phyloP scores from a whole-genome alignment of 1,139 yeast species.

The Yamadazyma spencermartinsiae region DNA sequence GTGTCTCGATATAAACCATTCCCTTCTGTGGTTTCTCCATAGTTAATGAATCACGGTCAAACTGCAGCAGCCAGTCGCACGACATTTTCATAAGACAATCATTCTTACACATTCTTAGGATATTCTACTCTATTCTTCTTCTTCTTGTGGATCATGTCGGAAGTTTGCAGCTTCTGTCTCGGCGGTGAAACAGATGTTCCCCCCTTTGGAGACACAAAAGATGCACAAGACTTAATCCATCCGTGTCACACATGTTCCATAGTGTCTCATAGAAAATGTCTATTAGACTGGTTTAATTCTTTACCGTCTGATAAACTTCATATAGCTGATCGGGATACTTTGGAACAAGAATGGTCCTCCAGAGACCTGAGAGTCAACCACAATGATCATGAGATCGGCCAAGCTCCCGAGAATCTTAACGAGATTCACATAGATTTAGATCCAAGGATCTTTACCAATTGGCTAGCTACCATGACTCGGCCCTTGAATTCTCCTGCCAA shows the following conservation, averaged over 20 bases:
- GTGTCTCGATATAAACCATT: too few species aligned
- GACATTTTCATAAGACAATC: too few species aligned
- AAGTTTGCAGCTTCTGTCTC: slow-evolving; percentile 41
- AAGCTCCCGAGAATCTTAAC: slow-evolving; percentile 7
- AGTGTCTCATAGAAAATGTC: slow-evolving; percentile 40
- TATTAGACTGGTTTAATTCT: slow-evolving; percentile 46
- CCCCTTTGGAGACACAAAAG: slow-evolving; percentile 39
- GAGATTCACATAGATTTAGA: slow-evolving; percentile 19
- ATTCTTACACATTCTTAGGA: too few species aligned
- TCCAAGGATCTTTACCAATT: slow-evolving; percentile 18
- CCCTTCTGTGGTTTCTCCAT: too few species aligned
- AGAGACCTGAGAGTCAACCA: slow-evolving; percentile 2
- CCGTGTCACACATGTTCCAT: slow-evolving; percentile 45
- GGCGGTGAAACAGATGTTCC: slow-evolving; percentile 44
- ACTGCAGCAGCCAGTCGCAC: too few species aligned
- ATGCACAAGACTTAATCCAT: slow-evolving; percentile 39
- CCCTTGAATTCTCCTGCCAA: not conserved
- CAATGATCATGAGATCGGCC: slow-evolving; percentile 18
- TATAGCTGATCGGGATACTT: slow-evolving; percentile 20
- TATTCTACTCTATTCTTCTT: not conserved
- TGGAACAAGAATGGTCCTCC: slow-evolving; percentile 1
- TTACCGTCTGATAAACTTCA: slow-evolving; percentile 33
- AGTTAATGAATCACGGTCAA: too few species aligned
- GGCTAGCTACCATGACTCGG: slow-evolving; percentile 18
- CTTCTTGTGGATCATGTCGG: slow-evolving; percentile 1